Evolutionary conservation across 2,329 filamentous ascomycete genomes (phyloP).

Genomic region (Macrophomina pseudophaseolina): DNA sequence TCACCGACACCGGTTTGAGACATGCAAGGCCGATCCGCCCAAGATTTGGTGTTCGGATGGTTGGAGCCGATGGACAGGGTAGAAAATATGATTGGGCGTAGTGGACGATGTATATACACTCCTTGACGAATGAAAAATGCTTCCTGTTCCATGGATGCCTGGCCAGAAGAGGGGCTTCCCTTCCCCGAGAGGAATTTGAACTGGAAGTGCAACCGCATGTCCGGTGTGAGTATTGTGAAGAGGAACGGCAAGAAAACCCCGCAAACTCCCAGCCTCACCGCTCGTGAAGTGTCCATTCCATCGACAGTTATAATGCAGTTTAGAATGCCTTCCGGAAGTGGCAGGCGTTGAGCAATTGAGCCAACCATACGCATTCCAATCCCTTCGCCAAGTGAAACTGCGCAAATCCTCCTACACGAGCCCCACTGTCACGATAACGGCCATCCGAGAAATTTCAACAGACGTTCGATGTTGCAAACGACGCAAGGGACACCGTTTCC

Average conservation of each 20-base stretch:
- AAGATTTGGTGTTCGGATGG: background rate
- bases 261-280: no score
- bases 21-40: background rate
- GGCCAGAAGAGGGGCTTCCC: background rate
- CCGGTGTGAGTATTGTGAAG: no score
- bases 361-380: background rate
- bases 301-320: no score
- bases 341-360: background rate
- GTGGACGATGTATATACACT: background rate
- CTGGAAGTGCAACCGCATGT: no score
- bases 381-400: background rate
- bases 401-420: background rate
- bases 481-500: background rate
- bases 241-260: no score
- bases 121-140: background rate
- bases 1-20: background rate
- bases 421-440: constrained; percentile 3
- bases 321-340: background rate
- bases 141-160: background rate
- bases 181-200: background rate
- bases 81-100: background rate
- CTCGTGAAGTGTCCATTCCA: no score
- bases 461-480: background rate
- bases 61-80: background rate
- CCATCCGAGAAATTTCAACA: background rate